A percentile compares a stretch with the other conserved stretches of the same genome.
Evolutionary conservation across 2,329 filamentous ascomycete species (phyloP).

Genomic region (Xylariales sp.): DNA sequence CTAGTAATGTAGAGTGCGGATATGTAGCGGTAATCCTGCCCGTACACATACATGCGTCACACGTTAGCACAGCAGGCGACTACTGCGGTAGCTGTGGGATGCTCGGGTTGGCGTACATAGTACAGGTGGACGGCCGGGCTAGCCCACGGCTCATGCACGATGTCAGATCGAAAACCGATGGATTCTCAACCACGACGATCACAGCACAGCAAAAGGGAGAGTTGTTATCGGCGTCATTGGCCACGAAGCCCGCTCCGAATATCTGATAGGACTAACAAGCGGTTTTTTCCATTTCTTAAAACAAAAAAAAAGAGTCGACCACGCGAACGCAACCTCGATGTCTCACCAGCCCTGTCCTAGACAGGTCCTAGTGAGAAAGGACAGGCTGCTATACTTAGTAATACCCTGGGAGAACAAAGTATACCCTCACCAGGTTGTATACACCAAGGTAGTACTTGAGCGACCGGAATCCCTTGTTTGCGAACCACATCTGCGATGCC

Average conservation of each 20-base stretch:
- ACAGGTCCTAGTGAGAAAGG: background rate
- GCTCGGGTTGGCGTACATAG: slow-evolving; percentile 42
- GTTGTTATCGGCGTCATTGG: slow-evolving; percentile 27
- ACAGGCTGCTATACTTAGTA: slow-evolving; percentile 8
- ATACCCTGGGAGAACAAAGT: slow-evolving; percentile 8
- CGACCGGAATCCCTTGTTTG: slow-evolving; percentile 39
- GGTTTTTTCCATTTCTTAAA: too few species aligned
- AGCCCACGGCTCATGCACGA: slow-evolving; percentile 49
- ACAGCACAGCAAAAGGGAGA: slow-evolving; percentile 37
- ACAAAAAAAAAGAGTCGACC: background rate
- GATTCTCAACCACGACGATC: slow-evolving; percentile 46
- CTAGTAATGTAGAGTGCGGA: slow-evolving; percentile 52
- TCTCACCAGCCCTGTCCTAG: slow-evolving; percentile 23
- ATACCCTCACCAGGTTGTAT: too few species aligned
- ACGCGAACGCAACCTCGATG: slow-evolving; percentile 34
- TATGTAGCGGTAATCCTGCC: slow-evolving; percentile 49
- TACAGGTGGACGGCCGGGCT: slow-evolving; percentile 42
- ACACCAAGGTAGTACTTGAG: slow-evolving; percentile 1
- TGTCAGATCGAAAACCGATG: slow-evolving; percentile 48
- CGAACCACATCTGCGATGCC: slow-evolving; percentile 39
- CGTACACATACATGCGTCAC: slow-evolving; percentile 45
- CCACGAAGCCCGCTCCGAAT: background rate
- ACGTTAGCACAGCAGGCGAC: slow-evolving; percentile 43
- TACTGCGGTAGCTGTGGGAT: slow-evolving; percentile 40
- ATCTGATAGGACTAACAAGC: slow-evolving; percentile 1